Base-by-base conservation (phyloP, 2,329 filamentous ascomycete genomes). In the Trichoderma oligosporum region DNA sequence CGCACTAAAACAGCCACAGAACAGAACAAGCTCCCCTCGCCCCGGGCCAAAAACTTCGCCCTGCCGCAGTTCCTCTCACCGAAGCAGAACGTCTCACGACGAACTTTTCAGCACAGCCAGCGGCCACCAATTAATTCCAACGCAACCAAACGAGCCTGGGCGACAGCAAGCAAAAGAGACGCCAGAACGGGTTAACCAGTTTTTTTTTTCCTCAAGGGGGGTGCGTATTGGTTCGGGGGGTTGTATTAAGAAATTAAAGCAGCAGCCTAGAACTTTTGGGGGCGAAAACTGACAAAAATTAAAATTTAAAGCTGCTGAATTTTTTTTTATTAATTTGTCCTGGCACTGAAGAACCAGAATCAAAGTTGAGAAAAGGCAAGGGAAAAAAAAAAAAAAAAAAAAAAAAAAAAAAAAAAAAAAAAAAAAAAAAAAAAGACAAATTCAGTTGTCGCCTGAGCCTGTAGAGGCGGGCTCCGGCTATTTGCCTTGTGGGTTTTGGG, bases 91-190 rank as follows among this genome's bases (percentile, higher is more conserved):
- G 66, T 66, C 72, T 70, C 70, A 71, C 71, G 68, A 73, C 71
- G 73, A 71, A 76, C 68, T 74, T 75, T 72, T 77, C 73, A 76
- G 73, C 71, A 76, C 73, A 73, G 70, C 65, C 3, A 33, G 41
- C 56, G n/a, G 41, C 11, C 38, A 8, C 49, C 22, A 33, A n/a
- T 36, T 20, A 7, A 48, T 20, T 11, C 25, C 25, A 24, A n/a
- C 22, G 45, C 27, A 48, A 24, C 45, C 29, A 35, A 18, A 51
- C 47, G 33, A 18, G 33, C 33, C 11, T 22, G 38, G 38, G 16
- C 22, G n/a, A 11, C 18, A 39, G 18, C 16, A 18, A 6, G n/a
- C 14, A 18, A 38, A 16, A 14, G 5, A n/a, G 47, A 39, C 47
- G 33, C 22, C n/a, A 22, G 18, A 41, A 41, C n/a, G n/a, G n/a